These are phyloP conservation scores for Syzygium aqueum DNA, from an alignment of 345 rosid genomes.

Conservation along the genomic window DNA sequence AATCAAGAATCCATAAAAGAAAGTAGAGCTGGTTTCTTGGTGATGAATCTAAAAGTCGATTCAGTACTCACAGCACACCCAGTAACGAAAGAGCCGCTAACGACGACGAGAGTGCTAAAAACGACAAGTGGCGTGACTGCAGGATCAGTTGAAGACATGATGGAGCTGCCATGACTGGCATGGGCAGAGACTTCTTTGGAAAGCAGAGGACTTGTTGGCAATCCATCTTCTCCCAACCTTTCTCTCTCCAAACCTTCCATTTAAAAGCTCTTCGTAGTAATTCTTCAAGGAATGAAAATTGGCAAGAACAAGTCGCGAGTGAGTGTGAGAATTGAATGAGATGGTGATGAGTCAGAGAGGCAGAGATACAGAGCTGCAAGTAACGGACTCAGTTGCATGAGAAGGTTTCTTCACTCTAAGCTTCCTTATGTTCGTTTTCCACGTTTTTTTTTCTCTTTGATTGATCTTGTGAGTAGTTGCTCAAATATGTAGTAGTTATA, in stretches of 20 bases:
- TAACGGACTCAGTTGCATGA: too few relatives aligned
- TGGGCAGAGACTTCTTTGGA: not conserved
- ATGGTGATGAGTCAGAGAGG: too few relatives aligned
- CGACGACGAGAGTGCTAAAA: conserved; percentile 41
- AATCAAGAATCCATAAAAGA: not conserved
- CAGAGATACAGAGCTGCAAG: too few relatives aligned
- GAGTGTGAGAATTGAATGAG: too few relatives aligned
- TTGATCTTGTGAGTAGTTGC: not conserved
- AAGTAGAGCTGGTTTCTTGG: not conserved
- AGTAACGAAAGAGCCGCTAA: conserved; percentile 9
- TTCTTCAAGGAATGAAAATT: too few relatives aligned
- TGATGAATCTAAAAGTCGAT: not conserved
- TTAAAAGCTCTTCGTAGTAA: too few relatives aligned
- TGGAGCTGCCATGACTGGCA: not conserved
- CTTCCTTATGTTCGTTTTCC: not conserved
- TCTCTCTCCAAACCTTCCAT: too few relatives aligned
- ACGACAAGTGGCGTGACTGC: conserved; percentile 21
- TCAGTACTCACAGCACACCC: conserved; percentile 29
- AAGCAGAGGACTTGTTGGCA: too few relatives aligned
- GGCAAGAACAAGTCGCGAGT: too few relatives aligned
- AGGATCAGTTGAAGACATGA: not conserved
- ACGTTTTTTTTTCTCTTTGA: too few relatives aligned
- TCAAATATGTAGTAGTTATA: not conserved
- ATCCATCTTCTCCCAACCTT: too few relatives aligned
- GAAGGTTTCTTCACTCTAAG: not conserved